Base-by-base conservation (phyloP, 495 filamentous ascomycete genomes). In the Neurospora sp. region DNA sequence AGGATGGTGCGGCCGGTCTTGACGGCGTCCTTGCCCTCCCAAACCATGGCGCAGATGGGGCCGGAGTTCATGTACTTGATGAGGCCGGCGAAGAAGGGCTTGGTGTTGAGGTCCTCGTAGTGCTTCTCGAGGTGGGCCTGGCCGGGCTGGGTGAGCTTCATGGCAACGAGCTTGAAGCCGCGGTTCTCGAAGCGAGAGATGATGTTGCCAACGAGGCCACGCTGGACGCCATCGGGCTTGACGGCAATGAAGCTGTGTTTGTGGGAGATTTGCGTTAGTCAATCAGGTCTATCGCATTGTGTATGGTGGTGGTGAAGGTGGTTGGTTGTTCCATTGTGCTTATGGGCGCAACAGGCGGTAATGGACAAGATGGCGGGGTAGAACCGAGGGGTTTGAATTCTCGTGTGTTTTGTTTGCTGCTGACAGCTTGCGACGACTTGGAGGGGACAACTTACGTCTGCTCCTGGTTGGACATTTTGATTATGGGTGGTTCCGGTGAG, bases 191-290 rank as follows among this genome's bases (percentile, higher is more conserved):
- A 99, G 86, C 96, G 93, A 80, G 89, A 88, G 88, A 99, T 93
- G 89, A 99, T 98, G 84, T 92, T 89, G 79, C 94, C 96, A 84
- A 99, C 85, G 79, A 99, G 92, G 86, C 96, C 96, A 88, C 96
- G 95, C 95, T 97, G 96, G 88, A 99, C 96, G 84, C 96, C 96
- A 86, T 98, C 94, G 80, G 94, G 94, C 93, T 98, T 98, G 90
- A 98, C 92, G 81, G 94, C 94, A 89, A 98, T 97, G 91, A 98
- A 98, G 85, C 94, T 98, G 79, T 74, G 37, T 75, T 28, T 3
- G 5, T 11, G 48, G 10, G 45, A 24, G 8, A 24, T 73, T 79
- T 70, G 77, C 72, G 76, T 91, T 82, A 90, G 88, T 84, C 76
- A 76, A 82, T 76, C 82, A 76, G 77, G 77, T 74, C 71, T 54